Evolutionary conservation across 768 basidiomycete genomes (phyloP), one percentile per base, ranked within the genome.

Genomic region (Boletus rubropictus): DNA sequence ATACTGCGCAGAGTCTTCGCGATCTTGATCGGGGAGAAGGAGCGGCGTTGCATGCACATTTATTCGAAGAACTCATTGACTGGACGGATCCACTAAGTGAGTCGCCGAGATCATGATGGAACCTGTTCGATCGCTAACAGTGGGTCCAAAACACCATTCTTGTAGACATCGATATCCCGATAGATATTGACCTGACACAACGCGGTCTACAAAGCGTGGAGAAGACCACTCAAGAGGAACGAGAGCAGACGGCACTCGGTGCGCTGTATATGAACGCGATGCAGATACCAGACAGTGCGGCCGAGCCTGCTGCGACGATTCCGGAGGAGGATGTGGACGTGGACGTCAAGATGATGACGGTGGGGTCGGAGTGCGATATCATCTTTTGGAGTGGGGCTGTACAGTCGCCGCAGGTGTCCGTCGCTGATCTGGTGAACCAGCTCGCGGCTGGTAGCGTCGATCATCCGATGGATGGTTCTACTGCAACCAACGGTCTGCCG

Each of bases 21-120:
- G 89, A 90, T 69, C 74, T 92, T 73, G 89, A 92, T 70, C 79
- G 86, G 64, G 85, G 80, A 64, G 90, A 91, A 66, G 89, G 89
- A 41, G 87, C 86, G 46, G 87, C 89, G 43, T 64, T 92, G 58
- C 89, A 91, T 62, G 79, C 81, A 51, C 84, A 82, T 63, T 60
- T 87, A 51, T 91, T 91, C 66, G 89, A 91, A 70, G 89, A 91
- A 71, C 75, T 80, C 48, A 72, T 89, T 55, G 90, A 92, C 72
- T 92, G 89, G 89, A 72, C 72, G 59, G 90, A 92, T 61, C 89
- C 87, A 49, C 65, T 77, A 59, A 72, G 90, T 92, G 76, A 81
- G 86, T 72, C 34, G 5, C 38, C 44, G 47, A 33, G 49, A 59
- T 49, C 33, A 41, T 49, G 21, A 57, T 34, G 24, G 25, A 33